A percentile compares a stretch with the other conserved stretches of the same genome.
Evolutionary conservation across 257 asterid genomes (phyloP).

Genomic region (Plantago elongata): DNA sequence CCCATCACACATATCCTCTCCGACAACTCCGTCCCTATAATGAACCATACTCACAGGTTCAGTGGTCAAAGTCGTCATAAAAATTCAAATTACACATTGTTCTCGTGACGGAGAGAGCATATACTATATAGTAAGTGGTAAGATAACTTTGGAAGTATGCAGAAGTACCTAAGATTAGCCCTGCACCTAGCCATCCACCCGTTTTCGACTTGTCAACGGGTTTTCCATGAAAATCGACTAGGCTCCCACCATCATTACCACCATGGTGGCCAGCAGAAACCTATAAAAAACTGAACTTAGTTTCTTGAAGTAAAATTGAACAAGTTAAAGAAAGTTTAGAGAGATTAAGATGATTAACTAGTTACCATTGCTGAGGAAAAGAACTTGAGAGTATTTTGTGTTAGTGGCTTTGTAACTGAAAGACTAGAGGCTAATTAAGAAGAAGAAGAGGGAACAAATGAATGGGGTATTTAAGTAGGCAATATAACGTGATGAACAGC

Average conservation of each 20-base stretch:
- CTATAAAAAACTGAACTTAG: constrained; percentile 23
- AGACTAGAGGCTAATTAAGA: not conserved
- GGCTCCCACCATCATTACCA: constrained; percentile 29
- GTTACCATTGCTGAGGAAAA: not conserved
- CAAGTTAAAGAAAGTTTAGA: not conserved
- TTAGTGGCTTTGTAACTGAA: not conserved
- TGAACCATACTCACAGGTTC: not conserved
- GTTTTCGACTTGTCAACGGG: constrained; percentile 66
- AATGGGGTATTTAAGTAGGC: too few species aligned
- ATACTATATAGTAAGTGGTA: not conserved
- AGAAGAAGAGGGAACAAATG: not conserved
- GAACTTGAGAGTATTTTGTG: constrained; percentile 5
- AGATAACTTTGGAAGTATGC: not conserved
- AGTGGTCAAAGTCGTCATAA: not conserved
- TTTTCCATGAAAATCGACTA: constrained; percentile 64
- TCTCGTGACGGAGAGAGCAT: too few species aligned
- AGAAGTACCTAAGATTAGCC: constrained; percentile 64
- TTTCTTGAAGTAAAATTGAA: not conserved
- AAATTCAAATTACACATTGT: too few species aligned
- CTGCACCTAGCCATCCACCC: constrained; percentile 91
- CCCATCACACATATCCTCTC: constrained; percentile 91
- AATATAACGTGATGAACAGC: too few species aligned
- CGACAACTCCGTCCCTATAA: constrained; percentile 70
- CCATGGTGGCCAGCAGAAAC: constrained; percentile 48
- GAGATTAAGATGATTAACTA: not conserved